phyloP scores from a whole-genome alignment of 1,139 yeast species.

The Suhomyces maxii region DNA sequence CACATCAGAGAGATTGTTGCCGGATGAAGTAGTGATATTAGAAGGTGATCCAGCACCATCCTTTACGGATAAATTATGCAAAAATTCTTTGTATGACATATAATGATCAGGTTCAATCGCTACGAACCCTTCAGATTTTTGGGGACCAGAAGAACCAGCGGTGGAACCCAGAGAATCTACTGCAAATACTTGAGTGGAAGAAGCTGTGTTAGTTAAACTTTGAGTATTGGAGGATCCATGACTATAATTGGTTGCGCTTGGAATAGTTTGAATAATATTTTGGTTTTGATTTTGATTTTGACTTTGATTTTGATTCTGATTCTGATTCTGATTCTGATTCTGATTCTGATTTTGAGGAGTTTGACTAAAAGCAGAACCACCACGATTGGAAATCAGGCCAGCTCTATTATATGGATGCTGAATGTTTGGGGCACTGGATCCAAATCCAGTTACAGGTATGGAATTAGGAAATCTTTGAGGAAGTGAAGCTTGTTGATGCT shows the following conservation, averaged over 20 bases:
- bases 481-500: constrained; percentile 2
- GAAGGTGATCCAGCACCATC: constrained; percentile 18
- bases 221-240: background rate
- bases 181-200: background rate
- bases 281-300: background rate
- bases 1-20: background rate
- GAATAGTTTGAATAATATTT: too few relatives aligned
- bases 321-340: background rate
- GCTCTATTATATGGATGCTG: constrained; percentile 5
- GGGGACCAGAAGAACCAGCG: background rate
- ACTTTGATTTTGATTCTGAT: too few relatives aligned
- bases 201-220: too few relatives aligned
- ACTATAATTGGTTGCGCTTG: background rate
- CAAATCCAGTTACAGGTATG: constrained; percentile 8
- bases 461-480: constrained; percentile 11
- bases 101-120: constrained; percentile 42
- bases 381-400: constrained; percentile 1
- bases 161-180: background rate
- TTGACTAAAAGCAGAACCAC: background rate
- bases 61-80: constrained; percentile 30
- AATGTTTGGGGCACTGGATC: background rate
- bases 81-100: constrained; percentile 46
- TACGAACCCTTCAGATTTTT: background rate
- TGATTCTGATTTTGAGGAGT: background rate
- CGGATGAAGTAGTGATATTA: background rate